Conservation (phyloP, 306 rosid species). For the Quillaja saponaria region DNA sequence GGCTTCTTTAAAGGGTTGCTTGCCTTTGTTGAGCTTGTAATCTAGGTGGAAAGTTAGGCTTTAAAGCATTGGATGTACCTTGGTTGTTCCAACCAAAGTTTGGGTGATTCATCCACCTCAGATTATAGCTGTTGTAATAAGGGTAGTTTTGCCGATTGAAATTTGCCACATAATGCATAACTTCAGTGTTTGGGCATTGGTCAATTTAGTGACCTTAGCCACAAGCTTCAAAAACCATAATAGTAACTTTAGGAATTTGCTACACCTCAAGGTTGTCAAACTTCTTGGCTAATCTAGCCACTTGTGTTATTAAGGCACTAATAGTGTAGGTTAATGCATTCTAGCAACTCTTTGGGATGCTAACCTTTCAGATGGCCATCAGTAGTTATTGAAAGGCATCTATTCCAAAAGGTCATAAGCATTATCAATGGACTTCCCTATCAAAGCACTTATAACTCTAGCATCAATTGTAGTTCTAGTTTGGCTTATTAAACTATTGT, state of each 20-base stretch:
- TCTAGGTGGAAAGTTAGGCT: too few species aligned
- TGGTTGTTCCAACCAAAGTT: background rate
- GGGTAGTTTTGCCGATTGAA: background rate
- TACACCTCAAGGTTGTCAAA: too few species aligned
- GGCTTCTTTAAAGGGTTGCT: too few species aligned
- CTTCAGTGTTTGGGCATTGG: background rate
- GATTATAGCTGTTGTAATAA: background rate
- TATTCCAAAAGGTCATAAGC: background rate
- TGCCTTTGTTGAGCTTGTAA: too few species aligned
- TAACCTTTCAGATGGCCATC: background rate
- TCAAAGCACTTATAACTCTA: background rate
- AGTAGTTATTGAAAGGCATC: background rate
- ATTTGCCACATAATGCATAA: background rate
- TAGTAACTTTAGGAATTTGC: too few species aligned
- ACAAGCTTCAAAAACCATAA: too few species aligned
- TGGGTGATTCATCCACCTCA: background rate
- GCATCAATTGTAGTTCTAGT: background rate
- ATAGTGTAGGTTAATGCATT: background rate
- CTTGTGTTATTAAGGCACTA: background rate
- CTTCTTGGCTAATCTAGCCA: too few species aligned
- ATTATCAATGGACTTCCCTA: background rate
- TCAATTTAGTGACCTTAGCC: background rate
- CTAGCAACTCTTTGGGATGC: background rate
- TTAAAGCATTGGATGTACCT: too few species aligned
- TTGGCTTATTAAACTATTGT: background rate